phyloP scores from a whole-genome alignment of 2,329 filamentous ascomycete species.

The Aurifilum marmelostoma region DNA sequence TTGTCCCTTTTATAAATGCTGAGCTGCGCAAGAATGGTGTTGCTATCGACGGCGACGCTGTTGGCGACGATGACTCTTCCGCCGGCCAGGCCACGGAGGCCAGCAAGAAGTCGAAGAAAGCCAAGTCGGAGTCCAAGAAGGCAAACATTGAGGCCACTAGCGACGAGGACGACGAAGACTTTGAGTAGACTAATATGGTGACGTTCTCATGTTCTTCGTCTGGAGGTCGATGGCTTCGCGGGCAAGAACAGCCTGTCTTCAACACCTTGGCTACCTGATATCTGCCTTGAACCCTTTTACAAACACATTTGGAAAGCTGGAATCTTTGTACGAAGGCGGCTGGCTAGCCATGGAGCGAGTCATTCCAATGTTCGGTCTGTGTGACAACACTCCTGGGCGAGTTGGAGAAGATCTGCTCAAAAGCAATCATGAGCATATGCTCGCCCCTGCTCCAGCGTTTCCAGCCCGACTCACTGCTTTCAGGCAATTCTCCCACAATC shows the following conservation, averaged over 20 bases:
- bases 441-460: not conserved
- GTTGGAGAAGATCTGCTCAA: not conserved
- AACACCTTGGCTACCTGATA: not conserved
- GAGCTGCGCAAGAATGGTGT: conserved; percentile 55
- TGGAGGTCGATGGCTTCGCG: not conserved
- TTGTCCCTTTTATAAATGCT: conserved; percentile 62
- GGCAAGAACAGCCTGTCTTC: not conserved
- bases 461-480: not conserved
- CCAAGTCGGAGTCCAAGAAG: conserved; percentile 44
- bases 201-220: not conserved
- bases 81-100: conserved; percentile 30
- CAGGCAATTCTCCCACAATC: not conserved
- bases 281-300: not conserved
- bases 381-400: not conserved
- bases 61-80: conserved; percentile 36
- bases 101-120: conserved; percentile 40
- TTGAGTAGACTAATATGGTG: not conserved
- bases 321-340: not conserved
- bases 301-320: not conserved
- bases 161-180: conserved; percentile 34
- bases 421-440: not conserved
- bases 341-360: not conserved
- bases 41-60: conserved; percentile 38
- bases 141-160: conserved; percentile 67
- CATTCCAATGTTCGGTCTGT: not conserved